Conservation (phyloP, 441 rosid species). For the Syzygium malaccense region DNA sequence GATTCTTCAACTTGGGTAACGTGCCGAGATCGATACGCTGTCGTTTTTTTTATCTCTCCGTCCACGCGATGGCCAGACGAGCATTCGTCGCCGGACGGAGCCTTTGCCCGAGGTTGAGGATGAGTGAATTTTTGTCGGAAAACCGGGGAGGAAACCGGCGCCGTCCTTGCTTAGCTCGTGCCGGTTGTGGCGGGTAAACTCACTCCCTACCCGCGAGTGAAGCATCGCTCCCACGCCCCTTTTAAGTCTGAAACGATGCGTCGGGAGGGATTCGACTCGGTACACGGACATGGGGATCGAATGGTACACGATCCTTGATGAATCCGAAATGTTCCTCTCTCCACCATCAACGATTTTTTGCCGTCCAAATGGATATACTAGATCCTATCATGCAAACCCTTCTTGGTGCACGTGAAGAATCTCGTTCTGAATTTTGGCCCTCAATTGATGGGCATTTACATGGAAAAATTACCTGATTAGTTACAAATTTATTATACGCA, state of each 20-base stretch:
- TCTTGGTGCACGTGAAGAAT: too few relatives aligned
- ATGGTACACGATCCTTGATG: not conserved
- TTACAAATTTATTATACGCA: fast-evolving
- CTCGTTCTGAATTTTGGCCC: not conserved
- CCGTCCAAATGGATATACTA: too few relatives aligned
- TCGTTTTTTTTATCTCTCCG: not conserved
- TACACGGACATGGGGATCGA: not conserved
- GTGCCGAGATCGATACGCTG: not conserved
- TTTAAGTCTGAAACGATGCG: not conserved
- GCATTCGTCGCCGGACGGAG: not conserved
- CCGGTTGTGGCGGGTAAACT: fast-evolving
- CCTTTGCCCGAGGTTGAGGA: not conserved
- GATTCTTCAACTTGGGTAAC: not conserved
- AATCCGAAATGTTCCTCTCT: not conserved
- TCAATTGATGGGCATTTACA: not conserved
- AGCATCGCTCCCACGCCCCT: too few relatives aligned
- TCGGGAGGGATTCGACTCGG: not conserved
- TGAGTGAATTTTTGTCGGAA: not conserved
- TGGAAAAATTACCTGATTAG: not conserved
- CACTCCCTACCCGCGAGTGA: not conserved
- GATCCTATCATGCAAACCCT: too few relatives aligned
- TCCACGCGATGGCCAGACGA: not conserved
- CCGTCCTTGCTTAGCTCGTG: not conserved
- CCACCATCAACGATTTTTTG: not conserved
- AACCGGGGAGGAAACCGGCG: not conserved